Evolutionary conservation across 2,329 filamentous ascomycete species (phyloP).

Genomic region (Trichophaea hybrida): DNA sequence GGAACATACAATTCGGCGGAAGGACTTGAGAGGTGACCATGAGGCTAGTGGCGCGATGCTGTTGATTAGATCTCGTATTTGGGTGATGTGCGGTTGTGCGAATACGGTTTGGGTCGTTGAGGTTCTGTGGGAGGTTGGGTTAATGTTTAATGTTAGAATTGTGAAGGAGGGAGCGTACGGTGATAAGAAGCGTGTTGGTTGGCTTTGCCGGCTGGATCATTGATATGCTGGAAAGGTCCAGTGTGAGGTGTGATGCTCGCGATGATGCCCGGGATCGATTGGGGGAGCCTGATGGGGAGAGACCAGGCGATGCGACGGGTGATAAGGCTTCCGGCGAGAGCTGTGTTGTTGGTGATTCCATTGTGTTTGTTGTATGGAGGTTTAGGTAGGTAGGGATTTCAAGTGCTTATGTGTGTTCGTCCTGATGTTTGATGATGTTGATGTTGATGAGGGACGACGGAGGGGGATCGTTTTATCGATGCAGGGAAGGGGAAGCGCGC

Average conservation of each 20-base stretch:
- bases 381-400: too few relatives aligned
- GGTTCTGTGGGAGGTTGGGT: constrained; percentile 37
- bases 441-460: too few relatives aligned
- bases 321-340: constrained; percentile 15
- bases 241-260: constrained; percentile 38
- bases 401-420: too few relatives aligned
- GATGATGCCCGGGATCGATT: constrained; percentile 20
- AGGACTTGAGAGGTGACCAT: constrained; percentile 68
- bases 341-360: constrained; percentile 10
- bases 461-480: too few relatives aligned
- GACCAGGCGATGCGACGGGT: neutral
- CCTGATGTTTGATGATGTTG: too few relatives aligned
- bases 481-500: too few relatives aligned
- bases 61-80: constrained; percentile 56
- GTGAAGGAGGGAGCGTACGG: constrained; percentile 32
- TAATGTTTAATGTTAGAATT: constrained; percentile 7
- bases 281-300: neutral
- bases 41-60: constrained; percentile 57
- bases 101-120: constrained; percentile 61
- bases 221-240: constrained; percentile 60
- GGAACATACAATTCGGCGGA: constrained; percentile 66
- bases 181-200: constrained; percentile 73
- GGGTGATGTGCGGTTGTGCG: constrained; percentile 55
- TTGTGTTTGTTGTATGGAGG: constrained; percentile 1
- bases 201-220: constrained; percentile 57